Evolutionary conservation across 2,329 filamentous ascomycete genomes (phyloP), one percentile per base, ranked within the genome.

Genomic region (Botryosphaeria agaves): DNA sequence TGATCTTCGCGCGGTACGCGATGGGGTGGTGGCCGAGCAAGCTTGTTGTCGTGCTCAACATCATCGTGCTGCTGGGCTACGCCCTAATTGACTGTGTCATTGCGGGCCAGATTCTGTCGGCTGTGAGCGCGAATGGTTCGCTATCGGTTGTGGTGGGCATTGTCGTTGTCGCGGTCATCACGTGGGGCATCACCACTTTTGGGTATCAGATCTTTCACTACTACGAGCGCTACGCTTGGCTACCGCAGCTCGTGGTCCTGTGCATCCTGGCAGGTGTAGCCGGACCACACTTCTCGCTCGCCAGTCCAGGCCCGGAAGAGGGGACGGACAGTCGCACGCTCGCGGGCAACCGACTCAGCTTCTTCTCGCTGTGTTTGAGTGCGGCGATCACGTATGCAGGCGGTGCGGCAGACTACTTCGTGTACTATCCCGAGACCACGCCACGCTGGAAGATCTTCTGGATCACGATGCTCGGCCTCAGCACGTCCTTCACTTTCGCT

Each of bases 1-100:
- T 75, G 66, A 64, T 70, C 17, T 61, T 72, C 39, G 62, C 68
- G 4, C 59, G 69, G 8, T 76, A 71, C 41, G 55, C 64, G 12
- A 74, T 75, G 63, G 72, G 72, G 5, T 76, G 68, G 66, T 76
- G 66, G 59, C 71, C 71, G 1, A 65, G 65, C 31, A 76, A 75
- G 47, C 48, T 77, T 5, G 62, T 74, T 19, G 69, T 72, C 9
- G 41, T 76, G 14, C 52, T 77, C 34, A 76, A 75, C 41, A 54
- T 76, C 28, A 62, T 76, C 26, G 63, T 73, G 14, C 56, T 76
- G 42, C 55, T 75, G 3, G 71, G 71, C 6, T 76, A 76, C 39
- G 57, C 60, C 12, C 53, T 76, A 44, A 69, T 79, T 35, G 68
- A 74, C 45, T 70, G 65, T 19, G 71, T 79, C 5, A 61, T 80